phyloP scores from a whole-genome alignment of 257 asterid species.

The Forsythia suspensa region DNA sequence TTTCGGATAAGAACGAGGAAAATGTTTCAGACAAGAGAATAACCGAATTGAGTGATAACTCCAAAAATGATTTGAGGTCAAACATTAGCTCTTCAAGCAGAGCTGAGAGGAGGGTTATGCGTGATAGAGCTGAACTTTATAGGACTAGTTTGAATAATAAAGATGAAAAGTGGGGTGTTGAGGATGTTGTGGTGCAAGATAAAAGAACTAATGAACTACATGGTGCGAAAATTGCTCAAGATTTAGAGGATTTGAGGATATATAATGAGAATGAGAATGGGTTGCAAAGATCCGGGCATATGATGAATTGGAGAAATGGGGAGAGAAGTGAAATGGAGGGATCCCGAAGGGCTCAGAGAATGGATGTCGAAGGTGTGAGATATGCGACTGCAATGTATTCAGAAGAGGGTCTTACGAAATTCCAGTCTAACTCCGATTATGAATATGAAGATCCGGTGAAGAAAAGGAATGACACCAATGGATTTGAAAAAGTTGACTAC shows the following conservation, averaged over 20 bases:
- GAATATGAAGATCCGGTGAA: conserved; percentile 32
- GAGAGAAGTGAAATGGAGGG: conserved; percentile 26
- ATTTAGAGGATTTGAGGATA: conserved; percentile 23
- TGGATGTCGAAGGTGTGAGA: conserved; percentile 27
- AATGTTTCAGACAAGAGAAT: conserved; percentile 37
- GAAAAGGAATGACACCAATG: conserved; percentile 31
- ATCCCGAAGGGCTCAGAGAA: conserved; percentile 32
- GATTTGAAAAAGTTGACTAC: conserved; percentile 31
- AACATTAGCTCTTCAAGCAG: conserved; percentile 50
- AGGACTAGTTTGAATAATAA: conserved; percentile 23
- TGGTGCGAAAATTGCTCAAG: conserved; percentile 26
- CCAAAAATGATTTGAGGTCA: conserved; percentile 59
- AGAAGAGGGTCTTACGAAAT: conserved; percentile 38
- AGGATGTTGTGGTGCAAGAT: conserved; percentile 6
- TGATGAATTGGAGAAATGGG: conserved; percentile 22
- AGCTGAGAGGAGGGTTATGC: conserved; percentile 39
- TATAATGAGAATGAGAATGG: conserved; percentile 26
- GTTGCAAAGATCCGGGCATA: conserved; percentile 20
- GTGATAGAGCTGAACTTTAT: conserved; percentile 36
- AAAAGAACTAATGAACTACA: conserved; percentile 24
- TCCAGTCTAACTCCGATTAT: conserved; percentile 30
- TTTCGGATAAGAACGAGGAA: conserved; percentile 44
- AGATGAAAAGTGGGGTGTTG: conserved; percentile 30
- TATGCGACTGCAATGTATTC: background rate
- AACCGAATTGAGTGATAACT: conserved; percentile 45